Conservation (phyloP, 768 basidiomycete genomes). For the Lepiota brunneoincarnata region DNA sequence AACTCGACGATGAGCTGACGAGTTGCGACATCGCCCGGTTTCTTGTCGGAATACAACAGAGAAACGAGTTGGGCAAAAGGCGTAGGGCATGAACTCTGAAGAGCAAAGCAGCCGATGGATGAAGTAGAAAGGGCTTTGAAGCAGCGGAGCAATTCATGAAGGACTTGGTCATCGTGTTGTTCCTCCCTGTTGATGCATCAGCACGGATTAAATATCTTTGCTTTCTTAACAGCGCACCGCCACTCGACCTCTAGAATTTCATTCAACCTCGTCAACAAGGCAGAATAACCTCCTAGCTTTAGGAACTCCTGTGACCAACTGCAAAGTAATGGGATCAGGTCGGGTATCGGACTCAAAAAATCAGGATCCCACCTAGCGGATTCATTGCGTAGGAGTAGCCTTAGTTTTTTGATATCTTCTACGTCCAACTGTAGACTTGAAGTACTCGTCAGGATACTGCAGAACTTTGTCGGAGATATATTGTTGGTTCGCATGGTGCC, state of each 20-base stretch:
- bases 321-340: neutral
- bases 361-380: conserved; percentile 61
- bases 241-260: conserved; percentile 96
- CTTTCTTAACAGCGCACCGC: conserved; percentile 59
- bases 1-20: conserved; percentile 91
- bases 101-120: conserved; percentile 82
- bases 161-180: conserved; percentile 93
- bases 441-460: conserved; percentile 61
- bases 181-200: conserved; percentile 66
- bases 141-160: conserved; percentile 90
- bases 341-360: neutral
- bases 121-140: conserved; percentile 93
- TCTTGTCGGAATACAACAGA: conserved; percentile 95
- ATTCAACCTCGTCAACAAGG: conserved; percentile 78
- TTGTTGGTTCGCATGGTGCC: conserved; percentile 38
- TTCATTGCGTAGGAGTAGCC: conserved; percentile 87
- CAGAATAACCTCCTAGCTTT: conserved; percentile 79
- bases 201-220: neutral
- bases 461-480: conserved; percentile 63
- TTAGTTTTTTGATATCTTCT: conserved; percentile 82
- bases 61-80: conserved; percentile 84
- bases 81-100: conserved; percentile 84
- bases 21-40: conserved; percentile 90
- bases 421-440: conserved; percentile 81
- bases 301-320: conserved; percentile 94